Evolutionary conservation across 495 filamentous ascomycete genomes (phyloP).

Genomic region (Hypoxylon perforatum): DNA sequence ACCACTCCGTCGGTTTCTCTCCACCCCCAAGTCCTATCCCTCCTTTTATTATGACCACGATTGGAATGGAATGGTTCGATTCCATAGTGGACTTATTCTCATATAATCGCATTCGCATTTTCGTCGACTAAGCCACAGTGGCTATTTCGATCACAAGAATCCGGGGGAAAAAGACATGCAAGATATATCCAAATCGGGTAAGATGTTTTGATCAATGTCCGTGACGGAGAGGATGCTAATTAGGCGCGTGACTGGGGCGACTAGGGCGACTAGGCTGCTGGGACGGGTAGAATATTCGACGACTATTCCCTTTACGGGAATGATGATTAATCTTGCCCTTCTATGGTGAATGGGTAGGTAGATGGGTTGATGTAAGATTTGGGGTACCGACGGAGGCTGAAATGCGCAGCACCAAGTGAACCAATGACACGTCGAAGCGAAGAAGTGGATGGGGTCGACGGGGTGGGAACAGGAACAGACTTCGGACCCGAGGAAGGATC

Average conservation of each 20-base stretch:
- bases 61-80: too few relatives aligned
- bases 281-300: slow-evolving; percentile 10
- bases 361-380: slow-evolving; percentile 1
- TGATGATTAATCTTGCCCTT: neutral
- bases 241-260: too few relatives aligned
- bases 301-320: neutral
- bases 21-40: neutral
- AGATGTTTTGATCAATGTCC: slow-evolving; percentile 5
- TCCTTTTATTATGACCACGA: neutral
- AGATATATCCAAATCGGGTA: slow-evolving; percentile 9
- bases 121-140: neutral
- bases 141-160: neutral
- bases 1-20: slow-evolving; percentile 4
- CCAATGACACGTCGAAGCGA: slow-evolving; percentile 26
- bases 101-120: too few relatives aligned
- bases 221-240: neutral
- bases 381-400: slow-evolving; percentile 17
- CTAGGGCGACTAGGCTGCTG: too few relatives aligned
- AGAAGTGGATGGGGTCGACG: slow-evolving; percentile 8
- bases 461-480: slow-evolving; percentile 4
- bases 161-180: neutral
- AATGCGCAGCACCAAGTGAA: slow-evolving; percentile 7
- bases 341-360: too few relatives aligned
- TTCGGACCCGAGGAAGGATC: slow-evolving; percentile 40
- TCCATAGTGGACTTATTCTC: too few relatives aligned